Base-by-base conservation (phyloP, 176 grass and related monocot genomes). In the Avena insularis region DNA sequence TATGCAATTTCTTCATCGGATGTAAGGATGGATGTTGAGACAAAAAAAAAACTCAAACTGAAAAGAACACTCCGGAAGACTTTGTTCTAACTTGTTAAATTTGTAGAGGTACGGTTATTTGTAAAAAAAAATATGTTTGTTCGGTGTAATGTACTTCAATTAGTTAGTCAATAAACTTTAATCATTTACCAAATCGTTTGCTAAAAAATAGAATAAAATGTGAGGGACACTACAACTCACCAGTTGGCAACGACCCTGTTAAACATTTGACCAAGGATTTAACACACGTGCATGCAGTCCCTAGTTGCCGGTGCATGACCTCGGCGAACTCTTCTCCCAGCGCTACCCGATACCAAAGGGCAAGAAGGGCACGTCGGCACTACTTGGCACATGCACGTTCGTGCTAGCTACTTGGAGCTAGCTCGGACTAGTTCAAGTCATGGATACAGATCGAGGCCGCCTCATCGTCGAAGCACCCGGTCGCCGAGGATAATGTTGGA, bases 391-490 rank as follows among this genome's bases (percentile, higher is more conserved):
- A 21, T 15, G 19, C 35, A 71, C 33, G 51, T 69, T 83, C 31
- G 66, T 83, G 49, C 65, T 56, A 11, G 6, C 35, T 40, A 79
- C 20, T 79, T 62, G 19, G 64, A 56, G 31, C 57, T 62, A 43
- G 36, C 55, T 59, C 27, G 40, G 88, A 86, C 79, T 53, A 19
- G 45, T 83, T 82, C 79, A 82, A 82, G 84, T 78, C 88, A 49
- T 45, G 14, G 57, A 9, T 1, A 71, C 67, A 43, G 15, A 1
- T 33, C 10, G 38, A 19, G 46, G 71, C 70, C 70, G 83, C 51
- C 50, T 43, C 67, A 36, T 14, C 78, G 63, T 14, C 78, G 63
- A 83, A 84, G 54, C 84, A 72, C 46, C 72, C n/a, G 46, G 74
- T 64, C n/a, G 10, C 19, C 29, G 67, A 45, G 76, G 82, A 79